Conservation (phyloP, 2,329 filamentous ascomycete species). For the Harringtonia aguacate region DNA sequence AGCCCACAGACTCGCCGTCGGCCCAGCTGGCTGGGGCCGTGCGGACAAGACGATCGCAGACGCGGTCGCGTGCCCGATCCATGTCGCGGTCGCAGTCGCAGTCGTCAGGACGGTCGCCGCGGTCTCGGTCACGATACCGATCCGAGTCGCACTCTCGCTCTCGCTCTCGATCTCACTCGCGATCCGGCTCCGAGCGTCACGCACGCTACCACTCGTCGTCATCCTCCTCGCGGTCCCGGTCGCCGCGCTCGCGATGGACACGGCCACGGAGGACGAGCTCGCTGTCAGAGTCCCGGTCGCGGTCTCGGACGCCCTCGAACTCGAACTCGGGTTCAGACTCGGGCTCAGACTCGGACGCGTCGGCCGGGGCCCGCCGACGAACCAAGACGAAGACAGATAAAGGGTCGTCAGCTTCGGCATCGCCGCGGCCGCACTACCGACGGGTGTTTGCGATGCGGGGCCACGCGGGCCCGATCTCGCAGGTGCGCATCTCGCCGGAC, state of each 20-base stretch:
- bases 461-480: slow-evolving; percentile 69
- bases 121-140: slow-evolving; percentile 1
- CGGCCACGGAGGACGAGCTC: neutral
- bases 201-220: too few relatives aligned
- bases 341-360: slow-evolving; percentile 15
- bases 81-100: slow-evolving; percentile 1
- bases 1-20: slow-evolving; percentile 9
- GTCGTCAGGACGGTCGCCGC: neutral
- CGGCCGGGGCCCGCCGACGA: slow-evolving; percentile 4
- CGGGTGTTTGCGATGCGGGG: slow-evolving; percentile 63
- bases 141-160: neutral
- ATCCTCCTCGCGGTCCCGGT: too few relatives aligned
- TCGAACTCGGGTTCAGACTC: slow-evolving; percentile 20
- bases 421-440: slow-evolving; percentile 54
- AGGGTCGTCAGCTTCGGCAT: slow-evolving; percentile 26
- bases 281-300: neutral
- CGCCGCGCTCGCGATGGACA: neutral
- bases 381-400: neutral
- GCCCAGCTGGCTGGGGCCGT: slow-evolving; percentile 10
- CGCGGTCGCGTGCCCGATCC: neutral
- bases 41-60: neutral
- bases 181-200: too few relatives aligned
- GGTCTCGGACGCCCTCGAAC: slow-evolving; percentile 14
- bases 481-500: slow-evolving; percentile 85
- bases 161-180: slow-evolving; percentile 2